These are phyloP conservation scores for Blastomyces parvus DNA, from an alignment of 2,329 filamentous ascomycete species.

Conservation along the genomic window DNA sequence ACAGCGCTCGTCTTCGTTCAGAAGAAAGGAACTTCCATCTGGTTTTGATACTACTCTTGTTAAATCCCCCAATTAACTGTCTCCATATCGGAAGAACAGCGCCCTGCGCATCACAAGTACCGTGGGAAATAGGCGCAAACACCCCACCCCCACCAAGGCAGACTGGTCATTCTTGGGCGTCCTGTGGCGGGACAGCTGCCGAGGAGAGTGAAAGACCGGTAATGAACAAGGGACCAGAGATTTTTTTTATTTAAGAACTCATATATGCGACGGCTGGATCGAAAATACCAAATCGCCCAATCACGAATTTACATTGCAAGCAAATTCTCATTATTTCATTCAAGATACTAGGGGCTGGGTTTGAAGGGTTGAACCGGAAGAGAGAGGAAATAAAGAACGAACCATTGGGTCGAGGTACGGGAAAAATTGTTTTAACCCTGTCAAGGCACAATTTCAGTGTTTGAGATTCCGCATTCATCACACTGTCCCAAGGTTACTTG, in stretches of 20 bases:
- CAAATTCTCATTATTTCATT: not conserved
- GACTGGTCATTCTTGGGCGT: not conserved
- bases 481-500: not conserved
- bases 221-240: not conserved
- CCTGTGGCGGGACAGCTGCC: not conserved
- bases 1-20: not conserved
- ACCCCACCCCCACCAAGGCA: not conserved
- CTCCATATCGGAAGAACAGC: no score
- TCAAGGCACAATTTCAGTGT: not conserved
- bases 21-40: not conserved
- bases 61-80: not conserved
- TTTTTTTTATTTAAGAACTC: not conserved
- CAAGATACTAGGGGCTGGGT: no score
- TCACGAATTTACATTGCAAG: not conserved
- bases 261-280: not conserved
- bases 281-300: not conserved
- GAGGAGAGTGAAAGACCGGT: not conserved
- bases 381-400: not conserved
- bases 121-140: not conserved
- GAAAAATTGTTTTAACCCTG: not conserved
- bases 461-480: slow-evolving; percentile 4
- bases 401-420: not conserved
- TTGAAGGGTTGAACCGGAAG: not conserved
- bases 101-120: not conserved
- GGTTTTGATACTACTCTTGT: not conserved